These are phyloP conservation scores for Mycena galopus DNA, from an alignment of 768 basidiomycete species.

Conservation along the genomic window DNA sequence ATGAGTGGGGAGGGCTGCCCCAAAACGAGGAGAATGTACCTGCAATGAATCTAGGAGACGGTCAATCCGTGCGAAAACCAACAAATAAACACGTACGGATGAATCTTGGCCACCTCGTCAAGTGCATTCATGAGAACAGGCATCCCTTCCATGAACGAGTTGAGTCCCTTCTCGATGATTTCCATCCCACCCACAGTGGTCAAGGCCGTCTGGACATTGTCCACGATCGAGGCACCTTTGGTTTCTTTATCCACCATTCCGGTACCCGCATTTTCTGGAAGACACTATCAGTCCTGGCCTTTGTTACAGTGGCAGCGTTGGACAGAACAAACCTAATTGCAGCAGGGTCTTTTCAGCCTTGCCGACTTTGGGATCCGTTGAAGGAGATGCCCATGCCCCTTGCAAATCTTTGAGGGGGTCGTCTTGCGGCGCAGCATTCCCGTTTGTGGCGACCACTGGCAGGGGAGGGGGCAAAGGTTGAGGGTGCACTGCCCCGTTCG, in stretches of 20 bases:
- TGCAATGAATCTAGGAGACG: constrained; percentile 26
- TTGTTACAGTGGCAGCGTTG: neutral
- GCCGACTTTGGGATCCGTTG: constrained; percentile 22
- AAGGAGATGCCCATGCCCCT: constrained; percentile 26
- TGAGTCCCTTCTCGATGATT: constrained; percentile 17
- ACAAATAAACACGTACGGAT: constrained; percentile 37
- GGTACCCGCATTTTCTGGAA: constrained; percentile 8
- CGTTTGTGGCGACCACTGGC: neutral
- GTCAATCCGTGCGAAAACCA: neutral
- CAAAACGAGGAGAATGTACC: neutral
- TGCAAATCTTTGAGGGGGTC: constrained; percentile 22
- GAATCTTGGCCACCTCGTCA: constrained; percentile 43
- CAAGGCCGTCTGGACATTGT: constrained; percentile 1
- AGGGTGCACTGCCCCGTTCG: neutral
- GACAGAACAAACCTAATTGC: neutral
- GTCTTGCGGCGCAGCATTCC: constrained; percentile 19
- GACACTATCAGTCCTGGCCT: neutral
- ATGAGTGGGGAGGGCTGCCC: neutral
- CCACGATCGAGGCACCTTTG: neutral
- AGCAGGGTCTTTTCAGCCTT: constrained; percentile 28
- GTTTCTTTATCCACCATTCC: constrained; percentile 8
- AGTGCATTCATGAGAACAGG: constrained; percentile 41
- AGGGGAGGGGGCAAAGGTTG: neutral
- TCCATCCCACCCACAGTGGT: constrained; percentile 16
- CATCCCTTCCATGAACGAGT: constrained; percentile 28